These are phyloP conservation scores for Fusarium staphyleae DNA, from an alignment of 2,329 filamentous ascomycete species.

Conservation along the genomic window DNA sequence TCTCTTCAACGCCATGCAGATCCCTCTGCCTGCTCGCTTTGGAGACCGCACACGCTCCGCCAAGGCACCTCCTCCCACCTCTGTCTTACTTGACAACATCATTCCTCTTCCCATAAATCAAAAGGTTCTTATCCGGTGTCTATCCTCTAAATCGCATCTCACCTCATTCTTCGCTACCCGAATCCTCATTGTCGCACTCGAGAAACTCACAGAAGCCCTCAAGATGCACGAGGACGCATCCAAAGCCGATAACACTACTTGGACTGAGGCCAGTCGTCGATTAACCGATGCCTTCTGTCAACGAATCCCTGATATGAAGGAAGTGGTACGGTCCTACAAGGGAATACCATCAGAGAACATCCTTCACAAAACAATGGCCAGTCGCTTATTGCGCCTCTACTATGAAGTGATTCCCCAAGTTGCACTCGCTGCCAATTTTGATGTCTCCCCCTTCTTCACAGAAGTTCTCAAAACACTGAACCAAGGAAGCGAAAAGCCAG, in stretches of 20 bases:
- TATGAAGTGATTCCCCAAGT: conserved; percentile 82
- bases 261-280: conserved; percentile 72
- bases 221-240: conserved; percentile 63
- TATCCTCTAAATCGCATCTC: conserved; percentile 79
- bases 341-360: conserved; percentile 71
- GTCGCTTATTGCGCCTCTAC: conserved; percentile 81
- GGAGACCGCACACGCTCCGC: conserved; percentile 68
- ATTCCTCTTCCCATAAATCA: conserved; percentile 83
- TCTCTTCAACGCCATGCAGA: conserved; percentile 79
- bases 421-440: conserved; percentile 84
- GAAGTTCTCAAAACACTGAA: conserved; percentile 70
- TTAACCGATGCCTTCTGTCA: conserved; percentile 78
- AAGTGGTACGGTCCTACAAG: conserved; percentile 77
- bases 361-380: conserved; percentile 79
- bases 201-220: conserved; percentile 74
- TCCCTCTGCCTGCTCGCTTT: conserved; percentile 76
- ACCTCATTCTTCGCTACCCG: conserved; percentile 85
- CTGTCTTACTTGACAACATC: conserved; percentile 83
- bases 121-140: conserved; percentile 78
- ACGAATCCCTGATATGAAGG: conserved; percentile 81
- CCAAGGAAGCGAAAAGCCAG: conserved; percentile 56
- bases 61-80: conserved; percentile 78
- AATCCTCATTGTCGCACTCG: conserved; percentile 77
- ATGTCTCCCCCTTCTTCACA: conserved; percentile 80
- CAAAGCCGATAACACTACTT: conserved; percentile 55